Evolutionary conservation across 345 rosid species (phyloP).

Genomic region (Eutrema japonicum): DNA sequence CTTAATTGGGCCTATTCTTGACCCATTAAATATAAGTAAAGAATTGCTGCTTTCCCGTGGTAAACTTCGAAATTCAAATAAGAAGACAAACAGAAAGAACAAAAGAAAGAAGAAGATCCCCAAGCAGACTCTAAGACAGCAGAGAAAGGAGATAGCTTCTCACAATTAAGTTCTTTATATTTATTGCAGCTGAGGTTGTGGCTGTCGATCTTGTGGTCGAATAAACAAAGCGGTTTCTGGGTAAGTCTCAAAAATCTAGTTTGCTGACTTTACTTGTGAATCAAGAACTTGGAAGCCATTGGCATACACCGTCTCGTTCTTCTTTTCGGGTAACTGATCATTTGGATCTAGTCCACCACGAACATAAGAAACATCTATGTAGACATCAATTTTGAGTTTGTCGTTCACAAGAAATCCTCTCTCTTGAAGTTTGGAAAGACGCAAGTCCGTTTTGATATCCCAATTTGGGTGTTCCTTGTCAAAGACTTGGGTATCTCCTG

Average conservation of each 20-base stretch:
- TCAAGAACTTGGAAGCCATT: slow-evolving; percentile 24
- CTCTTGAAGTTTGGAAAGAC: slow-evolving; percentile 12
- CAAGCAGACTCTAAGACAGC: too few relatives aligned
- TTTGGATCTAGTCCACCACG: background rate
- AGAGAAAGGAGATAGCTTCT: too few relatives aligned
- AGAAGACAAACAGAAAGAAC: too few relatives aligned
- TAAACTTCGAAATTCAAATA: too few relatives aligned
- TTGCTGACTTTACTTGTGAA: slow-evolving; percentile 12
- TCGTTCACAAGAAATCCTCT: background rate
- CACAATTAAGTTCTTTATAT: too few relatives aligned
- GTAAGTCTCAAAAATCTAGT: background rate
- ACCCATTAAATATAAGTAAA: background rate
- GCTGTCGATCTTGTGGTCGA: slow-evolving; percentile 19
- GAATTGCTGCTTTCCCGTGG: too few relatives aligned
- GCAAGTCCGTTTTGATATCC: background rate
- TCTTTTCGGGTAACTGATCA: background rate
- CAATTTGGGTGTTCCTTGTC: background rate
- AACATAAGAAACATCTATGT: background rate
- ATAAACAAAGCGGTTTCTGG: slow-evolving; percentile 14
- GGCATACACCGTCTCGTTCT: slow-evolving; percentile 2
- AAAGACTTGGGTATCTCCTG: background rate
- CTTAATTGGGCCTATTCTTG: slow-evolving; percentile 30
- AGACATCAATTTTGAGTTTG: slow-evolving; percentile 8
- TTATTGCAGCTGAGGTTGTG: too few relatives aligned
- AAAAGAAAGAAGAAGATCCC: too few relatives aligned